Evolutionary conservation across 2,329 filamentous ascomycete genomes (phyloP).

Genomic region (Periglandula ipomoeae): DNA sequence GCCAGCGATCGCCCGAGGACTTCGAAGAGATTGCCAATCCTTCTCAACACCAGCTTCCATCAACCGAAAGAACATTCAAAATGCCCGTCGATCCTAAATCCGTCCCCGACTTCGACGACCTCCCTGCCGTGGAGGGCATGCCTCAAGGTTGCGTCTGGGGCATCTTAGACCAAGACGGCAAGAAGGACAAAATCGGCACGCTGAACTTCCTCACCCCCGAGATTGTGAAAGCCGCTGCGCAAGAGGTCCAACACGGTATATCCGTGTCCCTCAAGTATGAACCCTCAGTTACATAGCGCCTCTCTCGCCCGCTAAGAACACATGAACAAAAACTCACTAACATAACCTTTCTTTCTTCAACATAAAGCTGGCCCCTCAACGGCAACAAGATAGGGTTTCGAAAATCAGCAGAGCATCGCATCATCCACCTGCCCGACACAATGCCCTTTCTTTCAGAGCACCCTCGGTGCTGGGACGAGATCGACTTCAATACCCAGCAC

Average conservation of each 20-base stretch:
- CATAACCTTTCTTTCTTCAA: neutral
- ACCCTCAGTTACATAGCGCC: neutral
- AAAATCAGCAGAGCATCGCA: slow-evolving; percentile 25
- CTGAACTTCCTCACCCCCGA: slow-evolving; percentile 42
- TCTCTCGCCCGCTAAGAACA: too few relatives aligned
- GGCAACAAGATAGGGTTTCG: slow-evolving; percentile 26
- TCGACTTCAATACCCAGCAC: slow-evolving; percentile 46
- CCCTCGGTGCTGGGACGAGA: slow-evolving; percentile 31
- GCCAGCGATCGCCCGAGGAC: too few relatives aligned
- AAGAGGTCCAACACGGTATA: slow-evolving; percentile 26
- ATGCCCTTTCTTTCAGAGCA: slow-evolving; percentile 10
- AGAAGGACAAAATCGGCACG: slow-evolving; percentile 41
- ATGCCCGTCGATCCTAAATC: slow-evolving; percentile 6
- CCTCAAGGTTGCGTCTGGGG: slow-evolving; percentile 43
- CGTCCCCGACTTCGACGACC: slow-evolving; percentile 35
- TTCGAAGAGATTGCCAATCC: too few relatives aligned
- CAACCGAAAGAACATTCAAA: neutral
- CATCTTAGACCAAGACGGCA: slow-evolving; percentile 33
- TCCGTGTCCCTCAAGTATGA: slow-evolving; percentile 44
- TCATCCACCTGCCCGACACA: slow-evolving; percentile 21
- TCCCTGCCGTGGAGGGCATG: slow-evolving; percentile 33
- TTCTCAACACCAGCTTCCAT: too few relatives aligned
- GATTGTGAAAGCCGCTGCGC: slow-evolving; percentile 20
- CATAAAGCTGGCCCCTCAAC: slow-evolving; percentile 32
- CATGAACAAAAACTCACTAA: neutral